phyloP scores from a whole-genome alignment of 805 yeast genomes.

The Saccharomycopsis lassenensis region DNA sequence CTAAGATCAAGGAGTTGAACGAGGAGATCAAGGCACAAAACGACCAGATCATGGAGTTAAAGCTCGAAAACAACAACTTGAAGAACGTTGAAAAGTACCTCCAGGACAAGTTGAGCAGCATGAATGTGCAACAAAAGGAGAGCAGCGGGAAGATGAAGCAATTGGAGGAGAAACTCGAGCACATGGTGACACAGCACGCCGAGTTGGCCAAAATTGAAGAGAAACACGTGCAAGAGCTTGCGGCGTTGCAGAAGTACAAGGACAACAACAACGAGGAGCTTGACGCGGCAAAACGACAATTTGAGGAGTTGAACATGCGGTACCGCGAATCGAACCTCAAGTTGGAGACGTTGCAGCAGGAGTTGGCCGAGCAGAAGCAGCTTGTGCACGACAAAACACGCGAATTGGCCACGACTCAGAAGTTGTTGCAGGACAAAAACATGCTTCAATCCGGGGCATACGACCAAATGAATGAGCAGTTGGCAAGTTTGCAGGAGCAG shows the following conservation, averaged over 20 bases:
- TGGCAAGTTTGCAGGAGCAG: constrained; percentile 46
- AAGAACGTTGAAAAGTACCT: constrained; percentile 23
- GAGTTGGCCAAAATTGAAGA: constrained; percentile 23
- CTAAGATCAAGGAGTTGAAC: constrained; percentile 27
- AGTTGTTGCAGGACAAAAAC: constrained; percentile 59
- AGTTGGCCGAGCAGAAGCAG: constrained; percentile 62
- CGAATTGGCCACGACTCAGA: constrained; percentile 64
- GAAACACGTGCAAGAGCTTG: constrained; percentile 29
- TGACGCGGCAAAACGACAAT: constrained; percentile 48
- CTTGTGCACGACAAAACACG: constrained; percentile 70
- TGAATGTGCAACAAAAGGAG: constrained; percentile 28
- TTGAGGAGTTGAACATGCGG: constrained; percentile 61
- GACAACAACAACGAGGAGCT: constrained; percentile 33
- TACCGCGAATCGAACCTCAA: constrained; percentile 51
- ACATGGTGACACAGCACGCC: constrained; percentile 25
- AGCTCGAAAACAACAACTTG: constrained; percentile 32
- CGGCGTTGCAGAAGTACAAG: constrained; percentile 28
- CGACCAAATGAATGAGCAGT: constrained; percentile 44
- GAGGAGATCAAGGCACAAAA: constrained; percentile 31
- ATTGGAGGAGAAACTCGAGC: constrained; percentile 23
- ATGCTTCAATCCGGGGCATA: constrained; percentile 39
- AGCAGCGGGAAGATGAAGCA: constrained; percentile 25
- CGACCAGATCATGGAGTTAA: constrained; percentile 29
- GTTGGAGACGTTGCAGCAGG: constrained; percentile 66
- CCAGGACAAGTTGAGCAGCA: constrained; percentile 29